phyloP scores from a whole-genome alignment of 2,329 filamentous ascomycete genomes.

The Fusarium continuum region DNA sequence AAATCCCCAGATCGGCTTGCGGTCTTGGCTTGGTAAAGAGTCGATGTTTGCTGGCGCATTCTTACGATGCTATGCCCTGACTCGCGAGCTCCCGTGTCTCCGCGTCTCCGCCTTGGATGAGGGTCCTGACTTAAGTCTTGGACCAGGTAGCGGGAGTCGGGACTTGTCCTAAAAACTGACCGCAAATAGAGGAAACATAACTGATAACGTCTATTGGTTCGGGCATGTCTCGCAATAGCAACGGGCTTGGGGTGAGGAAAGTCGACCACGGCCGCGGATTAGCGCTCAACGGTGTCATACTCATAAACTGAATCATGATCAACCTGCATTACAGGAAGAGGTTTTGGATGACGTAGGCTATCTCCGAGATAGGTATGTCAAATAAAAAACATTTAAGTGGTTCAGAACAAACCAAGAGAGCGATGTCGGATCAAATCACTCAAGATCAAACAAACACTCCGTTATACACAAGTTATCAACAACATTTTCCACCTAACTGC shows the following conservation, averaged over 20 bases:
- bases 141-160: neutral
- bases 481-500: neutral
- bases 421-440: neutral
- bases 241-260: neutral
- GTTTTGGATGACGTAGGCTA: neutral
- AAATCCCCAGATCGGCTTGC: constrained; percentile 13
- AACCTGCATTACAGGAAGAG: neutral
- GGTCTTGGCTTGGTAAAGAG: constrained; percentile 6
- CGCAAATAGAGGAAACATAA: neutral
- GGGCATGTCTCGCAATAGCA: neutral
- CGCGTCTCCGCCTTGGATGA: constrained; percentile 8
- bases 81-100: constrained; percentile 10
- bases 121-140: neutral
- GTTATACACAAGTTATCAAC: neutral
- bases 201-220: neutral
- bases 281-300: neutral
- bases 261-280: neutral
- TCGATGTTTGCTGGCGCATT: neutral
- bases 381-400: neutral
- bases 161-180: neutral
- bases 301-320: neutral
- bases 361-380: neutral
- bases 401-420: neutral
- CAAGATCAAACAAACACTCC: neutral
- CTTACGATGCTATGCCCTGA: constrained; percentile 4